Conservation (phyloP, 2,329 filamentous ascomycete genomes). For the Penicillium sp. region DNA sequence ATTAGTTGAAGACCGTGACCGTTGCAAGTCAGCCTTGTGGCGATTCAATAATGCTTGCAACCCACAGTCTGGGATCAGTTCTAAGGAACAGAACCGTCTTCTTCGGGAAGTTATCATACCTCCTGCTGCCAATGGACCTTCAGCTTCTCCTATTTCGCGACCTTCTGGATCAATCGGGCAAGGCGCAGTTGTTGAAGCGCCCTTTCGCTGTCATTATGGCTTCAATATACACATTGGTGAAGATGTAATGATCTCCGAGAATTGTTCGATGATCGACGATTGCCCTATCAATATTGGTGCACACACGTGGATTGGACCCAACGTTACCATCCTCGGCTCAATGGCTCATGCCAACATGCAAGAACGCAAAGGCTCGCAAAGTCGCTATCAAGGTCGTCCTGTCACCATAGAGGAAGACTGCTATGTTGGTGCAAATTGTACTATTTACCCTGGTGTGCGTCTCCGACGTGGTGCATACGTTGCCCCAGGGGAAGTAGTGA, state of each 20-base stretch:
- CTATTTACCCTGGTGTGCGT: constrained; percentile 50
- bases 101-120: constrained; percentile 38
- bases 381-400: constrained; percentile 64
- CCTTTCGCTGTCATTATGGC: constrained; percentile 90
- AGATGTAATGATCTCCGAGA: constrained; percentile 75
- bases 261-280: constrained; percentile 85
- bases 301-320: constrained; percentile 65
- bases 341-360: constrained; percentile 69
- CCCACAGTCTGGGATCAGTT: constrained; percentile 66
- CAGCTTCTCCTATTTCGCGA: constrained; percentile 51
- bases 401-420: constrained; percentile 74
- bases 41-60: constrained; percentile 82
- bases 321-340: constrained; percentile 80
- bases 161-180: constrained; percentile 63
- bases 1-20: constrained; percentile 76
- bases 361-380: constrained; percentile 68
- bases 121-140: constrained; percentile 43
- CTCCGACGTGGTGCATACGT: constrained; percentile 42
- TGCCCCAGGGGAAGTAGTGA: constrained; percentile 43
- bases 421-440: constrained; percentile 60
- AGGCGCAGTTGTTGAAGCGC: constrained; percentile 74
- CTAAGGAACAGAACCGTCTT: constrained; percentile 38
- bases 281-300: constrained; percentile 77
- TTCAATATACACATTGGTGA: constrained; percentile 90
- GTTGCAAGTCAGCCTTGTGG: constrained; percentile 76